Conservation (phyloP, 805 yeast species). For the Hagleromyces aurorensis region DNA sequence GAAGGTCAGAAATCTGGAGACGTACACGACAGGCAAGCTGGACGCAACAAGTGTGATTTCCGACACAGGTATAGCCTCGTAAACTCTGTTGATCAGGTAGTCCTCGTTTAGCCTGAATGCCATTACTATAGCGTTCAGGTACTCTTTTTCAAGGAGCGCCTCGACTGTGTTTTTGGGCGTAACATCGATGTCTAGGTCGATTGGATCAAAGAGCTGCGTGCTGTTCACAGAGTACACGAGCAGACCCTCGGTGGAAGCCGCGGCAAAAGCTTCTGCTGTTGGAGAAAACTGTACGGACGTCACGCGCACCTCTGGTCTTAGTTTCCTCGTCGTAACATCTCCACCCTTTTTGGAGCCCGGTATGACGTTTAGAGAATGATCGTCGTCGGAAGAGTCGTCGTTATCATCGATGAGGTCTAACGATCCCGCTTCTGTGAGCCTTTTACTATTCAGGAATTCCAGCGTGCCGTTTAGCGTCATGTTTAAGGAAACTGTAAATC, state of each 20-base stretch:
- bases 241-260: constrained; percentile 92
- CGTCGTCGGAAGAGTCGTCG: constrained; percentile 87
- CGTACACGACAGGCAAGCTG: constrained; percentile 72
- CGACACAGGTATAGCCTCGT: constrained; percentile 60
- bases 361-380: constrained; percentile 60
- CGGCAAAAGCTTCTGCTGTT: constrained; percentile 82
- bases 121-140: constrained; percentile 78
- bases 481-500: constrained; percentile 80
- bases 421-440: constrained; percentile 84
- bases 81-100: constrained; percentile 61
- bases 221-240: constrained; percentile 75
- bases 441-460: constrained; percentile 67
- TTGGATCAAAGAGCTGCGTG: constrained; percentile 77
- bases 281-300: constrained; percentile 79
- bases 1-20: constrained; percentile 57
- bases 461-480: constrained; percentile 88
- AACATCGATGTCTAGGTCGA: constrained; percentile 85
- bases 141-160: constrained; percentile 47
- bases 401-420: constrained; percentile 71
- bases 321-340: constrained; percentile 67
- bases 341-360: constrained; percentile 84
- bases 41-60: constrained; percentile 61
- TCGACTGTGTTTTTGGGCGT: constrained; percentile 72
- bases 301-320: constrained; percentile 78
- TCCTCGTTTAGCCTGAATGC: constrained; percentile 85